These are phyloP conservation scores for Volvox reticuliferus DNA, from an alignment of 139 green algal species.

Conservation along the genomic window DNA sequence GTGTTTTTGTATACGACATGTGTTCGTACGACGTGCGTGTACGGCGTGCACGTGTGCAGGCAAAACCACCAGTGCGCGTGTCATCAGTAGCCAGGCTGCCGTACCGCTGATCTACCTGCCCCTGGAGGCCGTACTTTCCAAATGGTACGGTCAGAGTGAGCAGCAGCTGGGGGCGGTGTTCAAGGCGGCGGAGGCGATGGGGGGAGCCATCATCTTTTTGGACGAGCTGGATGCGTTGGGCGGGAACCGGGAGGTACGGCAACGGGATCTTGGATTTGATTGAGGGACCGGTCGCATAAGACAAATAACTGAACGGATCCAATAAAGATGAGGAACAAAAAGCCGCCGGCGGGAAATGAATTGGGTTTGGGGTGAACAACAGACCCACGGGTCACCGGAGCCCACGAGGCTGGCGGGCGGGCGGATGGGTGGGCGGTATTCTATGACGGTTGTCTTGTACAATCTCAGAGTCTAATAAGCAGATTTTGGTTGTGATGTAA, in stretches of 20 bases:
- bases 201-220: conserved; percentile 71
- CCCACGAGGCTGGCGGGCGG: too few species aligned
- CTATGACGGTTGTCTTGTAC: too few species aligned
- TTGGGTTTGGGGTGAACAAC: too few species aligned
- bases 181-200: conserved; percentile 65
- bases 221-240: conserved; percentile 86
- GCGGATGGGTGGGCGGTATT: too few species aligned
- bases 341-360: too few species aligned
- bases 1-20: not conserved
- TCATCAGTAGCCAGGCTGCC: conserved; percentile 76
- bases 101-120: conserved; percentile 95
- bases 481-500: too few species aligned
- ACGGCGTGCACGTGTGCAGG: conserved; percentile 55
- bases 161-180: conserved; percentile 63
- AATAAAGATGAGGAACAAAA: too few species aligned
- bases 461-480: too few species aligned
- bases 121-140: conserved; percentile 84
- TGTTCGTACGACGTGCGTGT: not conserved
- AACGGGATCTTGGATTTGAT: not conserved
- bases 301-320: too few species aligned
- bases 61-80: conserved; percentile 90
- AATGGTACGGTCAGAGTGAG: conserved; percentile 83
- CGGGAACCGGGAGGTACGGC: conserved; percentile 48
- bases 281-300: too few species aligned
- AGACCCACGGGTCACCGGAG: too few species aligned